Base-by-base conservation (phyloP, 495 filamentous ascomycete species). In the Parathielavia hyrcaniae region DNA sequence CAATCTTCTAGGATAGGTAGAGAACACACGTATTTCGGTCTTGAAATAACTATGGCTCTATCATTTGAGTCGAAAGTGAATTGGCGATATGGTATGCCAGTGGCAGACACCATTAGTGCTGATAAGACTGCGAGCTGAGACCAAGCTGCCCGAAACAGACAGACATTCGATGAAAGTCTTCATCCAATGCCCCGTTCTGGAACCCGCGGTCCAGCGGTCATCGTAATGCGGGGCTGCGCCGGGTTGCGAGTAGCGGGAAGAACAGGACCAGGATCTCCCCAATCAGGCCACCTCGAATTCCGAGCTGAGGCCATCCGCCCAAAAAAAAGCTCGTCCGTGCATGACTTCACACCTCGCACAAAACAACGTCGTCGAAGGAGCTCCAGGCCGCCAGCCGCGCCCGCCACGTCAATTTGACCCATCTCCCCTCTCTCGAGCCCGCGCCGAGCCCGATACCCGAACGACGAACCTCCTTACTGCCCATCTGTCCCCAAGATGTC, bases 321-420 rank as follows among this genome's bases (percentile, higher is more conserved):
- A 61, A 64, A 70, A 70, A 70, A 70, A 70, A 70, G 64, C 64
- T 67, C 66, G 66, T 66, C 62, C 57, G 65, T 69, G 67, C 64
- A 69, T 70, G 64, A 70, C 68, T 67, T 69, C 61, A 65, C 64
- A 56, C 61, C 66, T 62, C 60, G 19, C 67, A 68, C 68, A 69
- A 65, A 50, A 63, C 63, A 62, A 50, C 63, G 40, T 64, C 67
- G 61, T 58, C 57, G 55, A 58, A 56, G 50, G 55, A 66, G 63
- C 61, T 64, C 68, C 61, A 62, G 66, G 57, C 67, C 60, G 56
- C 61, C 64, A 64, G 55, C 64, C 61, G 63, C 61, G 61, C 69
- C 62, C 68, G 60, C n/a, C n/a, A 47, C 56, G 58, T 68, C 68
- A 76, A 76, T 76, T 71, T 68, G 64, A 66, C 67, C 63, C 58